phyloP scores from a whole-genome alignment of 208 protist genomes.

The Trypanosoma grayi region DNA sequence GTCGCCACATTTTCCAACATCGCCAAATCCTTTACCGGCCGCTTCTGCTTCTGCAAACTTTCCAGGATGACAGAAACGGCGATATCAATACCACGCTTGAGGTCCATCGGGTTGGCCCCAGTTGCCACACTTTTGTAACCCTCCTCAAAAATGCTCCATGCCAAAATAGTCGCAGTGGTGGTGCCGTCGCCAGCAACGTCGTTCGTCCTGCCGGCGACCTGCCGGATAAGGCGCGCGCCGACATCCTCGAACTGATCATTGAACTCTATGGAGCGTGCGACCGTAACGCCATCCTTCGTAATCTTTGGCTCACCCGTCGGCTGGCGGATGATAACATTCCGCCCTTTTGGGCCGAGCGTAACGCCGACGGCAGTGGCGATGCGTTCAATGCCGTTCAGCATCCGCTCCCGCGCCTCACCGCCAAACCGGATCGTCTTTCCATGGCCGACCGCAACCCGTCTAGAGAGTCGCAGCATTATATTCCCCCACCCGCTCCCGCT shows the following conservation, averaged over 20 bases:
- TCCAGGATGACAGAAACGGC: constrained; percentile 91
- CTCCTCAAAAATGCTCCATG: constrained; percentile 98
- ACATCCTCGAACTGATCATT: constrained; percentile 98
- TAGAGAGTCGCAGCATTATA: constrained; percentile 14
- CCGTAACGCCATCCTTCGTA: constrained; percentile 99
- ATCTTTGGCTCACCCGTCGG: constrained; percentile 98
- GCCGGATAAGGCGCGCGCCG: constrained; percentile 96
- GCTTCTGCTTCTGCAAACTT: constrained; percentile 91
- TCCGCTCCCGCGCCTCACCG: constrained; percentile 90
- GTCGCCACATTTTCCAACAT: constrained; percentile 97
- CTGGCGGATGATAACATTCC: constrained; percentile 99
- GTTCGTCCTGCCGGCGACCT: constrained; percentile 98
- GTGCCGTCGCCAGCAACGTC: constrained; percentile 98
- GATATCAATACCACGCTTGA: constrained; percentile 98
- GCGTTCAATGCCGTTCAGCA: constrained; percentile 97
- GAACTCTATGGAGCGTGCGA: constrained; percentile 99
- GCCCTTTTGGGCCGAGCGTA: constrained; percentile 98
- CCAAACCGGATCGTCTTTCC: constrained; percentile 97
- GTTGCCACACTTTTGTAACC: constrained; percentile 98
- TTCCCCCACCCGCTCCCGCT: not conserved
- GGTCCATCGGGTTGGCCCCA: constrained; percentile 99
- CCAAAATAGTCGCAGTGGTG: constrained; percentile 99
- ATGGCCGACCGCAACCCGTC: constrained; percentile 22
- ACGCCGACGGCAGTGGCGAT: constrained; percentile 97
- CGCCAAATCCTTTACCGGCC: constrained; percentile 93